Evolutionary conservation across 306 rosid genomes (phyloP).

Genomic region (Quercus bicolor): DNA sequence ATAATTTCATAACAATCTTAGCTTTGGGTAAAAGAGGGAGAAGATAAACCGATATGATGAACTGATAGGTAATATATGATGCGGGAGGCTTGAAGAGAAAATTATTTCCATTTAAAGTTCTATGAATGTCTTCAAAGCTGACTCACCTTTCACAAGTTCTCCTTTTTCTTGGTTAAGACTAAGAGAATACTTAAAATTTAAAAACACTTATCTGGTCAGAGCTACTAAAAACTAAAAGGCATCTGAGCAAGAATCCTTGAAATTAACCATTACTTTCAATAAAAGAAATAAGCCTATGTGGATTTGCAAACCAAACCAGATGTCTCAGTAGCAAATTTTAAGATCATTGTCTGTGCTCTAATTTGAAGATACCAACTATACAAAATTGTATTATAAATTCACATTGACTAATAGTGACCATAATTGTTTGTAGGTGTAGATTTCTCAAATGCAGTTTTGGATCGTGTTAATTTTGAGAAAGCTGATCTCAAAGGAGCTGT

Average conservation of each 20-base stretch:
- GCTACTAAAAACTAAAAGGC: no score
- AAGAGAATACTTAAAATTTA: no score
- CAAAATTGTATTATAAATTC: neutral
- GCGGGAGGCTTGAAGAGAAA: no score
- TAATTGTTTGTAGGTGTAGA: constrained; percentile 56
- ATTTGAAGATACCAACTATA: neutral
- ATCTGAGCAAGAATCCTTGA: neutral
- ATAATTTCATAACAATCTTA: neutral
- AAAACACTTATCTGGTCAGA: no score
- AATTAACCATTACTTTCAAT: neutral
- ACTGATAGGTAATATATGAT: neutral
- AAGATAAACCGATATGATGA: neutral
- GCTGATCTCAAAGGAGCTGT: constrained; percentile 89
- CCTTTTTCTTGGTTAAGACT: no score
- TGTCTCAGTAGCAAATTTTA: neutral
- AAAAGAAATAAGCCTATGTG: no score
- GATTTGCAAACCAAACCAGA: no score
- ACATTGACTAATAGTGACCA: constrained; percentile 3
- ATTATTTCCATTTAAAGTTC: neutral
- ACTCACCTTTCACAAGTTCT: neutral
- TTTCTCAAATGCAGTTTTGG: constrained; percentile 88
- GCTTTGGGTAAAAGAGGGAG: neutral
- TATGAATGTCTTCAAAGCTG: neutral
- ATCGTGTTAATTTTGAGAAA: constrained; percentile 84
- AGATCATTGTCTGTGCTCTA: neutral